These are phyloP conservation scores for Rhizopogon roseolus DNA, from an alignment of 768 basidiomycete genomes.

Conservation along the genomic window DNA sequence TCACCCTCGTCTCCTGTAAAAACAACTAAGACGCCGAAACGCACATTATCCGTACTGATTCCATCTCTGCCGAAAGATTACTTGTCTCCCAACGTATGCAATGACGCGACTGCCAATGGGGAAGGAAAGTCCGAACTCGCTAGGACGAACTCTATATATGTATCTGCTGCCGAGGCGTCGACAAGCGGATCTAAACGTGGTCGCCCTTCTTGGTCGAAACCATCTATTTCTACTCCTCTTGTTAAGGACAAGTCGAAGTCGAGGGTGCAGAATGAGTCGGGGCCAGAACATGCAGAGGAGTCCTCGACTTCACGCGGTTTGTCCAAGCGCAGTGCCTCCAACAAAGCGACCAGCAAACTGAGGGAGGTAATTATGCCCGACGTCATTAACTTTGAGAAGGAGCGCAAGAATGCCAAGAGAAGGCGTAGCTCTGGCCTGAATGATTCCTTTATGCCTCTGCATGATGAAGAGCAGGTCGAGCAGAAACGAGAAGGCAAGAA, in stretches of 20 bases:
- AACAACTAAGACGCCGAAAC: conserved; percentile 10
- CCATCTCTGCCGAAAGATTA: conserved; percentile 22
- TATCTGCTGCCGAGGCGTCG: conserved; percentile 20
- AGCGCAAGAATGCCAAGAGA: conserved; percentile 43
- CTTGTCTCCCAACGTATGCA: conserved; percentile 17
- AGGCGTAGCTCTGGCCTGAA: conserved; percentile 28
- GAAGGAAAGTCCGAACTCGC: conserved; percentile 1
- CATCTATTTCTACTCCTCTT: background rate
- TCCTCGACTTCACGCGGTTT: conserved; percentile 12
- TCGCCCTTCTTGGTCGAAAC: conserved; percentile 13
- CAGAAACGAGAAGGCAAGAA: conserved; percentile 14
- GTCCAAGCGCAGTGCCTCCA: conserved; percentile 49
- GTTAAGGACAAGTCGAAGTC: conserved; percentile 2
- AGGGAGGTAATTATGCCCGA: conserved; percentile 71
- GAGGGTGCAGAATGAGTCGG: background rate
- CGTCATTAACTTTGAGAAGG: conserved; percentile 60
- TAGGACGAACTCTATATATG: conserved; percentile 15
- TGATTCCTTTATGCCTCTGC: conserved; percentile 13
- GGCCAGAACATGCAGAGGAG: background rate
- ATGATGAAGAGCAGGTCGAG: conserved; percentile 6
- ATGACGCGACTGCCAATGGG: too few species aligned
- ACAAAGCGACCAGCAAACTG: conserved; percentile 40
- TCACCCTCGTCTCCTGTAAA: conserved; percentile 3
- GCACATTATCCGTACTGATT: conserved; percentile 22
- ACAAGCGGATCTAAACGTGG: conserved; percentile 11